These are phyloP conservation scores for Silene conica DNA, from an alignment of 148 eudicot species.

Conservation along the genomic window DNA sequence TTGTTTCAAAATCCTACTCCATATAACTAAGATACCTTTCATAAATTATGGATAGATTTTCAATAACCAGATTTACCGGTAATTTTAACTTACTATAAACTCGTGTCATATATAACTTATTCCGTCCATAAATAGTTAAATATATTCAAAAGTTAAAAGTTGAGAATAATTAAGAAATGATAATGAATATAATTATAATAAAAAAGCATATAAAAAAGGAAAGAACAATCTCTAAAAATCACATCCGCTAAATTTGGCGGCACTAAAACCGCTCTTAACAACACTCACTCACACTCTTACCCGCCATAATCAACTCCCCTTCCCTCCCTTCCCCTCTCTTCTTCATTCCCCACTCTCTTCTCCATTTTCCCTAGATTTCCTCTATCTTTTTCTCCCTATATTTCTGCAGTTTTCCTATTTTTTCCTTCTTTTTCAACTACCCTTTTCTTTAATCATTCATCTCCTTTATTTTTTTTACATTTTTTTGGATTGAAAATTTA, in stretches of 20 bases:
- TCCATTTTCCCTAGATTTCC: conserved; percentile 13
- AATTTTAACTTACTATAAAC: too few species aligned
- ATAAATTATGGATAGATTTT: too few species aligned
- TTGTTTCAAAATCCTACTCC: too few species aligned
- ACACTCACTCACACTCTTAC: conserved; percentile 10
- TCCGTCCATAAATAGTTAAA: too few species aligned
- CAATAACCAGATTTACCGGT: too few species aligned
- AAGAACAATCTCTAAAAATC: conserved; percentile 6
- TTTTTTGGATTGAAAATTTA: background rate
- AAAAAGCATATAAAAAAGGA: background rate
- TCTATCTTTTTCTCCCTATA: conserved; percentile 1
- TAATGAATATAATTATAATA: too few species aligned
- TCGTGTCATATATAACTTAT: too few species aligned
- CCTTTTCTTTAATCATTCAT: background rate
- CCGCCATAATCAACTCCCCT: conserved; percentile 22
- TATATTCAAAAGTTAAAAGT: too few species aligned
- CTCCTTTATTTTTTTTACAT: background rate
- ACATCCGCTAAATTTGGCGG: conserved; percentile 40
- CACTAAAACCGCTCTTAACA: conserved; percentile 36
- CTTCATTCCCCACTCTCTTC: background rate
- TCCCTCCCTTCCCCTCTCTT: background rate
- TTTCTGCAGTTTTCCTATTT: background rate
- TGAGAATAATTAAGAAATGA: too few species aligned
- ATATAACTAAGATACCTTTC: too few species aligned
- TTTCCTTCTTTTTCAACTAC: background rate